phyloP scores from a whole-genome alignment of 768 basidiomycete species.

The Collybia nuda region DNA sequence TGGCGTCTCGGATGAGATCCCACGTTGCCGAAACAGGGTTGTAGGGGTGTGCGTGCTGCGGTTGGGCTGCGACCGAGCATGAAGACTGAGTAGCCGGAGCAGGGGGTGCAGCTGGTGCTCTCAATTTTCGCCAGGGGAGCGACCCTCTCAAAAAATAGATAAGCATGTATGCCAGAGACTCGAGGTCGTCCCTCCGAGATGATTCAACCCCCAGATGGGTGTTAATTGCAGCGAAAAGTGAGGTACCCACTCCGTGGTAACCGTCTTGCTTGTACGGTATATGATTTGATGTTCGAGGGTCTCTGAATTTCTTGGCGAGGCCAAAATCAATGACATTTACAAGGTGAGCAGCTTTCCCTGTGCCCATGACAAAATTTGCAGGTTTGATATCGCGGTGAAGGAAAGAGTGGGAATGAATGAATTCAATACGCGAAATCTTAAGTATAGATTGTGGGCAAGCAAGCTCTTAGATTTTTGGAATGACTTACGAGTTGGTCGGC shows the following conservation, averaged over 20 bases:
- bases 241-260: constrained; percentile 80
- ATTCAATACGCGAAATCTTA: constrained; percentile 93
- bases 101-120: constrained; percentile 41
- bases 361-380: constrained; percentile 98
- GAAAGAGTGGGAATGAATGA: constrained; percentile 92
- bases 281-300: constrained; percentile 61
- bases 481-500: constrained; percentile 88
- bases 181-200: constrained; percentile 77
- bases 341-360: constrained; percentile 47
- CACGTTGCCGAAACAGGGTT: constrained; percentile 69
- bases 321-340: constrained; percentile 95
- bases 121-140: constrained; percentile 75
- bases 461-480: constrained; percentile 20
- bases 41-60: constrained; percentile 26
- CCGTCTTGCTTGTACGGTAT: constrained; percentile 73
- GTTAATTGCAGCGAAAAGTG: constrained; percentile 72
- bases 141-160: constrained; percentile 79
- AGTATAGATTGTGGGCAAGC: constrained; percentile 1
- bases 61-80: constrained; percentile 4
- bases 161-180: constrained; percentile 80
- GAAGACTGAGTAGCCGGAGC: constrained; percentile 26
- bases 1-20: constrained; percentile 76
- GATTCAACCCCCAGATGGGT: constrained; percentile 77
- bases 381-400: constrained; percentile 98
- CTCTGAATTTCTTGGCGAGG: constrained; percentile 77